These are phyloP conservation scores for Monosporascus sp. DNA, from an alignment of 2,329 filamentous ascomycete genomes.

Conservation along the genomic window DNA sequence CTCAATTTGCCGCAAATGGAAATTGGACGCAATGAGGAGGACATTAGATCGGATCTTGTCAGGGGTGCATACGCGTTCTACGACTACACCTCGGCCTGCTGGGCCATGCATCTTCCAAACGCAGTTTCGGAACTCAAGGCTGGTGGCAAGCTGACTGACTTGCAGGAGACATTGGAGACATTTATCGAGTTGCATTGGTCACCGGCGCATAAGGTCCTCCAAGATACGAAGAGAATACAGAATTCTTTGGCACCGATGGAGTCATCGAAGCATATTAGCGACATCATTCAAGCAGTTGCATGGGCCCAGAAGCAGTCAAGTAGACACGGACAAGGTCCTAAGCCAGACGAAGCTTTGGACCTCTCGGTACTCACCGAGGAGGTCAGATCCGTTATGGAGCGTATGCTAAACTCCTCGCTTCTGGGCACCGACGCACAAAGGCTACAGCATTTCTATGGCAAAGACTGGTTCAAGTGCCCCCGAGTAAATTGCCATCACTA, in stretches of 20 bases:
- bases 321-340: slow-evolving; percentile 7
- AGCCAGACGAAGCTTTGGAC: slow-evolving; percentile 10
- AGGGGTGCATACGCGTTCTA: slow-evolving; percentile 21
- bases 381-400: slow-evolving; percentile 19
- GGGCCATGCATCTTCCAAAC: slow-evolving; percentile 20
- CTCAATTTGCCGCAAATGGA: slow-evolving; percentile 18
- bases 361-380: slow-evolving; percentile 7
- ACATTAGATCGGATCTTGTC: slow-evolving; percentile 7
- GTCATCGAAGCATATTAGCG: slow-evolving; percentile 5
- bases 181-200: slow-evolving; percentile 16
- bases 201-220: slow-evolving; percentile 2
- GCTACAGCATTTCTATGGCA: slow-evolving; percentile 8
- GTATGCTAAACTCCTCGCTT: slow-evolving; percentile 1
- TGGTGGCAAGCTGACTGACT: slow-evolving; percentile 5
- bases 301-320: slow-evolving; percentile 13
- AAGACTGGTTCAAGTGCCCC: slow-evolving; percentile 13
- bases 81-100: slow-evolving; percentile 26
- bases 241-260: slow-evolving; percentile 1
- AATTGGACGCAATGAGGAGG: slow-evolving; percentile 3
- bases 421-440: slow-evolving; percentile 23
- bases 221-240: slow-evolving; percentile 6
- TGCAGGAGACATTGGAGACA: slow-evolving; percentile 10
- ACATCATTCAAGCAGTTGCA: slow-evolving; percentile 9
- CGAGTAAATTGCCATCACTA: slow-evolving; percentile 32
- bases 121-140: slow-evolving; percentile 16